Percentiles rank a stretch among this genome's conserved stretches.
phyloP scores from a whole-genome alignment of 1,284 basidiomycete species.

The Moesziomyces aphidis region DNA sequence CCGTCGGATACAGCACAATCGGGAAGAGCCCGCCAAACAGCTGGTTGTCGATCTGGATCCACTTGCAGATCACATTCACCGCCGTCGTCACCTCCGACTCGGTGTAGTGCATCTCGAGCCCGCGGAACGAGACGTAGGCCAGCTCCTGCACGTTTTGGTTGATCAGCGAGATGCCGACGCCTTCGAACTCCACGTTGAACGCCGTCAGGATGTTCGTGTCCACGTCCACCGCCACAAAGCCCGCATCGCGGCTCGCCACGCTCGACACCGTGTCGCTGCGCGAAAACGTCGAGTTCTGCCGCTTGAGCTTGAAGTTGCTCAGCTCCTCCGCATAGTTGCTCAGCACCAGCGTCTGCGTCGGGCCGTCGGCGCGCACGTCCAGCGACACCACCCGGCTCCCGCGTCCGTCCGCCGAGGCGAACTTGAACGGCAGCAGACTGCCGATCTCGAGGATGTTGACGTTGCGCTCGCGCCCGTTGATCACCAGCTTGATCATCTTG shows the following conservation, averaged over 20 bases:
- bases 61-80: constrained; percentile 84
- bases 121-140: constrained; percentile 84
- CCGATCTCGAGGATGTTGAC: constrained; percentile 98
- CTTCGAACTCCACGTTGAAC: constrained; percentile 83
- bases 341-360: constrained; percentile 86
- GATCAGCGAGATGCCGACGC: constrained; percentile 91
- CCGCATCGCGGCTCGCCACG: constrained; percentile 72
- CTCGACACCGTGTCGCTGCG: constrained; percentile 79
- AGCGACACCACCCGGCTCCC: constrained; percentile 79
- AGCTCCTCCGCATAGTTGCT: constrained; percentile 86
- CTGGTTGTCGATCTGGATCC: constrained; percentile 91
- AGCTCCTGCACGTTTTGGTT: constrained; percentile 90
- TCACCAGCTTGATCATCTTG: constrained; percentile 80
- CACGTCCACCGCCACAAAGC: constrained; percentile 84
- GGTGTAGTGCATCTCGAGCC: constrained; percentile 86
- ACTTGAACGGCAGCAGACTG: constrained; percentile 88
- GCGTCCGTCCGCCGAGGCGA: constrained; percentile 69
- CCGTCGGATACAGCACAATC: constrained; percentile 94
- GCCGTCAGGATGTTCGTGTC: constrained; percentile 79
- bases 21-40: constrained; percentile 96
- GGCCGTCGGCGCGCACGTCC: constrained; percentile 91
- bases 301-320: constrained; percentile 88
- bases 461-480: constrained; percentile 77
- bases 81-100: constrained; percentile 85
- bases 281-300: constrained; percentile 72